Evolutionary conservation across 352 stramenopile species (phyloP).

Genomic region (Pythium grandisporangium): DNA sequence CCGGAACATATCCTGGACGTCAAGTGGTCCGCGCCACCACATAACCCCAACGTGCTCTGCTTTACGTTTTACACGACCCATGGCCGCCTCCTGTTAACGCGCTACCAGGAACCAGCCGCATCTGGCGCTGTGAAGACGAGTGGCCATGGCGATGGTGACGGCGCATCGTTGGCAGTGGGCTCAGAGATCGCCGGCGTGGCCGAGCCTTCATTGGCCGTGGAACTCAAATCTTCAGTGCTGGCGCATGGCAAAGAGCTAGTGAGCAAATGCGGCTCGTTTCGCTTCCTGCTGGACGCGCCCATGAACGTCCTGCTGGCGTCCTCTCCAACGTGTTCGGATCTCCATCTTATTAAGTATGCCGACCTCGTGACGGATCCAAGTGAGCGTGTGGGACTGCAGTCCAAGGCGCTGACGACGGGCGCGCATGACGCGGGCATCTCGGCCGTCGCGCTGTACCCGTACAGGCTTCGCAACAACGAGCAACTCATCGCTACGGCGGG

Average conservation of each 20-base stretch:
- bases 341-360: slow-evolving; percentile 45
- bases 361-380: slow-evolving; percentile 38
- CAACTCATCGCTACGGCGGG: slow-evolving; percentile 59
- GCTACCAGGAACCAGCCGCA: slow-evolving; percentile 29
- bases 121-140: too few species aligned
- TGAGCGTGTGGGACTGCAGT: slow-evolving; percentile 31
- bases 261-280: slow-evolving; percentile 21
- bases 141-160: too few species aligned
- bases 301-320: slow-evolving; percentile 41
- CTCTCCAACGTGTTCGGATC: slow-evolving; percentile 20
- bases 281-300: slow-evolving; percentile 32
- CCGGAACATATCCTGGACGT: slow-evolving; percentile 50
- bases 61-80: slow-evolving; percentile 46
- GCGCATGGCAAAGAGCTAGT: slow-evolving; percentile 35
- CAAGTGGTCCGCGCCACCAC: slow-evolving; percentile 34
- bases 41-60: slow-evolving; percentile 28
- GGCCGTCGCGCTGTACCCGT: slow-evolving; percentile 31
- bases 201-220: slow-evolving; percentile 4
- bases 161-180: not conserved
- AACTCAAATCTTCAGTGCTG: slow-evolving; percentile 30
- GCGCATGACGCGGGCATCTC: slow-evolving; percentile 49
- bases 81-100: slow-evolving; percentile 36
- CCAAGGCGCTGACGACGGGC: slow-evolving; percentile 40
- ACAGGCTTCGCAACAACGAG: slow-evolving; percentile 26
- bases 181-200: not conserved